phyloP scores from a whole-genome alignment of 768 basidiomycete genomes.

The Mycena capillaripes region DNA sequence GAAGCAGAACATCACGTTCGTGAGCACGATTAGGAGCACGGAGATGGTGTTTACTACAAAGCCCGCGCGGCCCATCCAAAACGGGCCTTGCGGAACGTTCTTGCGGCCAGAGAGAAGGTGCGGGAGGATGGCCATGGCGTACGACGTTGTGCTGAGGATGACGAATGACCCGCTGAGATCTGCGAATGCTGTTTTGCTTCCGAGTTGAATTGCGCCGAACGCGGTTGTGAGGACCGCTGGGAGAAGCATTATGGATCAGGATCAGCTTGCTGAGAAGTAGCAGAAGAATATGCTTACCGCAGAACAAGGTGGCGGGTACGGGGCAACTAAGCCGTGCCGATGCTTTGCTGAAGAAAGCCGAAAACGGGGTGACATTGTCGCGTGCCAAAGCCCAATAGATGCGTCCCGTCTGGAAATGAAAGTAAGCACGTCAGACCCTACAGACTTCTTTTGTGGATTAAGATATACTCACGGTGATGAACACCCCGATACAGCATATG shows the following conservation, averaged over 20 bases:
- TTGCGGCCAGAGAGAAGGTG: conserved; percentile 34
- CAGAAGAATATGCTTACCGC: conserved; percentile 18
- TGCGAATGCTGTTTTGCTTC: conserved; percentile 32
- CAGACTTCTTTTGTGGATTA: not conserved
- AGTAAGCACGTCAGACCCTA: not conserved
- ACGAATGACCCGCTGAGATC: conserved; percentile 35
- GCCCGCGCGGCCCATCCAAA: conserved; percentile 33
- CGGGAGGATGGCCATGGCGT: conserved; percentile 34
- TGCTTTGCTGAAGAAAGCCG: conserved; percentile 28
- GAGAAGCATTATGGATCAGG: not conserved
- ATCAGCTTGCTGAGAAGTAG: not conserved
- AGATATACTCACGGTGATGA: conserved; percentile 24
- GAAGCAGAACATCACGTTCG: conserved; percentile 31
- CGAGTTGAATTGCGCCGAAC: conserved; percentile 35
- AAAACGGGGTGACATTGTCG: conserved; percentile 35
- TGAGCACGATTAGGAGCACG: conserved; percentile 29
- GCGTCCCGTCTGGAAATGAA: conserved; percentile 27
- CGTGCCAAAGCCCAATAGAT: conserved; percentile 35
- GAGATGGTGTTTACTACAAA: conserved; percentile 26
- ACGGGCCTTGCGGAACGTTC: conserved; percentile 30
- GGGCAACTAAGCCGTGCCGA: conserved; percentile 32
- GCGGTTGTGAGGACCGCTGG: conserved; percentile 28
- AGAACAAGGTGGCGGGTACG: conserved; percentile 30
- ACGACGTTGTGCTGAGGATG: conserved; percentile 36
- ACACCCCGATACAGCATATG: conserved; percentile 26